Evolutionary conservation across 2,329 filamentous ascomycete genomes (phyloP).

Genomic region (Cytospora paraplurivora): DNA sequence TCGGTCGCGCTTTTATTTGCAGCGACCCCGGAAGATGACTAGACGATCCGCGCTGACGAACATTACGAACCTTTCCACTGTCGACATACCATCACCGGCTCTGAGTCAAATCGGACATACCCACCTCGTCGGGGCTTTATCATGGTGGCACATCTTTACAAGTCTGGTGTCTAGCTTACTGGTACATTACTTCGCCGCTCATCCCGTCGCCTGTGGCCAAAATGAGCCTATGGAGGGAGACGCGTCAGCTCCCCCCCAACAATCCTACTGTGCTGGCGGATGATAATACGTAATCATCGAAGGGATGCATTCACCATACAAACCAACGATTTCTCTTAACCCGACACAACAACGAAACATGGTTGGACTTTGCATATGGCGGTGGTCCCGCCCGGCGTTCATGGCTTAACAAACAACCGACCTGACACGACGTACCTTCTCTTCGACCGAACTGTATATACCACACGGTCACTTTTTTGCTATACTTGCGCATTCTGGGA

Average conservation of each 20-base stretch:
- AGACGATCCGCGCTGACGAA: background rate
- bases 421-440: constrained; percentile 9
- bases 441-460: constrained; percentile 23
- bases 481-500: constrained; percentile 17
- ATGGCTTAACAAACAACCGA: constrained; percentile 15
- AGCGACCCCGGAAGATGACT: background rate
- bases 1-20: background rate
- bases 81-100: background rate
- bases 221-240: constrained; percentile 4
- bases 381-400: constrained; percentile 26
- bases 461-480: constrained; percentile 17
- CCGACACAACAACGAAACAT: constrained; percentile 21
- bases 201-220: background rate
- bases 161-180: background rate
- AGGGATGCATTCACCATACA: constrained; percentile 16
- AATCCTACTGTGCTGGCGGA: constrained; percentile 19
- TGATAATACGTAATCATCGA: constrained; percentile 28
- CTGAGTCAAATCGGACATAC: background rate
- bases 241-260: constrained; percentile 13
- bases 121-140: background rate
- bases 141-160: constrained; percentile 2
- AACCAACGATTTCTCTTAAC: constrained; percentile 17
- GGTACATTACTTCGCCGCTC: constrained; percentile 8
- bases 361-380: constrained; percentile 26
- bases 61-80: background rate